Evolutionary conservation across 768 basidiomycete genomes (phyloP).

Genomic region (Boletus rubropictus): DNA sequence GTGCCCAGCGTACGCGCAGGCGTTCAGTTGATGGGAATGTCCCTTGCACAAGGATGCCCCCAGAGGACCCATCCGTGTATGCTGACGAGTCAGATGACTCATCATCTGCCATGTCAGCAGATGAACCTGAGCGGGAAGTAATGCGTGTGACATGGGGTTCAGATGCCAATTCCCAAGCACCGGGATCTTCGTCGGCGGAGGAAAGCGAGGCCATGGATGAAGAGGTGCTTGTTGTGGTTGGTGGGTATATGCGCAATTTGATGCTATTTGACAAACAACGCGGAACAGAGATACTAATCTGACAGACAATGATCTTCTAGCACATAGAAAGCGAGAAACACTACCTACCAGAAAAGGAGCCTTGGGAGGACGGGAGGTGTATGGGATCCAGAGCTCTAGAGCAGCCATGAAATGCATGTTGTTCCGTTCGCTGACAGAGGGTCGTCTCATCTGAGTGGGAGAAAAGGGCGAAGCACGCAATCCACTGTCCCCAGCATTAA

Average conservation of each 20-base stretch:
- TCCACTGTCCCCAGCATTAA: slow-evolving; percentile 20
- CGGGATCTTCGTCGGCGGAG: slow-evolving; percentile 64
- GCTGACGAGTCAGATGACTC: slow-evolving; percentile 71
- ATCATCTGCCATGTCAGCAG: slow-evolving; percentile 72
- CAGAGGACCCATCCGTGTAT: slow-evolving; percentile 43
- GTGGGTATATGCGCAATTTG: slow-evolving; percentile 68
- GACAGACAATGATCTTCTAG: slow-evolving; percentile 8
- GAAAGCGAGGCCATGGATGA: slow-evolving; percentile 72
- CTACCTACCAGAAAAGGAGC: slow-evolving; percentile 65
- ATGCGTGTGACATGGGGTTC: slow-evolving; percentile 69
- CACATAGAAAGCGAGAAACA: background rate
- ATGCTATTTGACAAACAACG: slow-evolving; percentile 74
- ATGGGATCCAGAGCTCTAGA: slow-evolving; percentile 72
- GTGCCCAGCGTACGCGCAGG: slow-evolving; percentile 74
- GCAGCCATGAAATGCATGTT: slow-evolving; percentile 75
- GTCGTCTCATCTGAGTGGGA: slow-evolving; percentile 38
- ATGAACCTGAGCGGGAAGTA: slow-evolving; percentile 50
- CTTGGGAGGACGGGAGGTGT: slow-evolving; percentile 57
- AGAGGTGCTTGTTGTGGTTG: slow-evolving; percentile 41
- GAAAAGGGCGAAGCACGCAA: slow-evolving; percentile 22
- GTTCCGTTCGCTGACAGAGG: slow-evolving; percentile 52
- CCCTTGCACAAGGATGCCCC: slow-evolving; percentile 66
- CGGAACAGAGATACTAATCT: slow-evolving; percentile 76
- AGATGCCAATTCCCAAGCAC: slow-evolving; percentile 68
- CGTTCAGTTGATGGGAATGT: slow-evolving; percentile 75